Base-by-base conservation (phyloP, 176 grass and related monocot genomes). In the Carex pumila region DNA sequence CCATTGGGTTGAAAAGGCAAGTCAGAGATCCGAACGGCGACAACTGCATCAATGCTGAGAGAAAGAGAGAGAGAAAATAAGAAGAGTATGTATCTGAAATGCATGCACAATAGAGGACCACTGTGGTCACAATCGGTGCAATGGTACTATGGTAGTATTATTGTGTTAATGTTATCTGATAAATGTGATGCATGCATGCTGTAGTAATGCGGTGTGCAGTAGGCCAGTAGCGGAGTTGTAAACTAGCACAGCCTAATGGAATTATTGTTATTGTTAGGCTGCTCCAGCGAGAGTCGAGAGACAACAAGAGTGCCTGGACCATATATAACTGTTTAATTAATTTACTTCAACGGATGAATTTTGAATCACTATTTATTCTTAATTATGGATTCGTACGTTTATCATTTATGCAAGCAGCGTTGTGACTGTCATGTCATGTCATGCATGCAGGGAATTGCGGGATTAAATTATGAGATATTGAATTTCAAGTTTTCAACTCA, bases 21-120 rank as follows among this genome's bases (percentile, higher is more conserved):
- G 71, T 75, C 71, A 75, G 71, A 75, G 71, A 75, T 75, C 19
- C 71, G 12, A 75, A 75, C 3, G 47, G 71, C 22, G 71, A 75
- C 71, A 54, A 54, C 71, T 53, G 47, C 71, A 75, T 75, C 71
- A 71, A 18, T 71, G 39, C 68, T 71, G 39, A 71, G 37, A 68
- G 30, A 68, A 12, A 68, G 31, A 15, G 31, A 66, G 13, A 62
- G 19, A 62, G 0, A 21, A 8, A 9, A 64, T 8, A 64, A 69
- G 34, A 70, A 43, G 6, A 18, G 15, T 7, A 45, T 43, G 31
- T 43, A 50, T 74, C 71, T 29, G 43, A 74, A 52, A 75, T 54
- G 47, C 71, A 75, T 75, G 47, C 47, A 75, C 47, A 6, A 53
- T 30, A 54, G 21, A 30, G 71, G 71, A 75, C 71, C 71, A 75